Evolutionary conservation across 2,329 filamentous ascomycete species (phyloP).

Genomic region (Fusarium sp.): DNA sequence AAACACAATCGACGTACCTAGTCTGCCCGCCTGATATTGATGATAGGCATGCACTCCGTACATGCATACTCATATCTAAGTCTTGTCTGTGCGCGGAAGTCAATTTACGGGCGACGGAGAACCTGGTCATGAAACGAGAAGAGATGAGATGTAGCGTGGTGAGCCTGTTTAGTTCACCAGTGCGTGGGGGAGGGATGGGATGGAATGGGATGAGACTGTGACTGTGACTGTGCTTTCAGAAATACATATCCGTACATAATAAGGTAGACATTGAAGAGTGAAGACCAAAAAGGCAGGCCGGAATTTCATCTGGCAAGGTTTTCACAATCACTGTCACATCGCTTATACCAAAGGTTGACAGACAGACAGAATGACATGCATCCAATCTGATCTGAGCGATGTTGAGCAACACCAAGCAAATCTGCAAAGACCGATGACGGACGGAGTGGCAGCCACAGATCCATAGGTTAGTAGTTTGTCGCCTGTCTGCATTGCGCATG

Average conservation of each 20-base stretch:
- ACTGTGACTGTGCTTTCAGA: neutral
- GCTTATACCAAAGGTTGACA: neutral
- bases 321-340: conserved; percentile 22
- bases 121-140: conserved; percentile 8
- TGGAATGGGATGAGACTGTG: neutral
- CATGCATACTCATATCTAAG: neutral
- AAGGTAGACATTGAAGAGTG: neutral
- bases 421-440: neutral
- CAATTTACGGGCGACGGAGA: conserved; percentile 30
- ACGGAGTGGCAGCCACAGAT: neutral
- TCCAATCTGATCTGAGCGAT: neutral
- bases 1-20: neutral
- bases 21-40: neutral
- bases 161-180: neutral
- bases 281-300: neutral
- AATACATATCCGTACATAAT: neutral
- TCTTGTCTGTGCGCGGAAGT: conserved; percentile 39
- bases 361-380: neutral
- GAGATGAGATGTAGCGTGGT: neutral
- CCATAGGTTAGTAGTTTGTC: neutral
- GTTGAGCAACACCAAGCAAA: neutral
- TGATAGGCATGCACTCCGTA: neutral
- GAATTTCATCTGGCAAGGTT: conserved; percentile 3
- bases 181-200: neutral
- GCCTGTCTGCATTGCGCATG: neutral